Evolutionary conservation across 2,329 filamentous ascomycete species (phyloP).

Genomic region (Sclerotinia glacialis): DNA sequence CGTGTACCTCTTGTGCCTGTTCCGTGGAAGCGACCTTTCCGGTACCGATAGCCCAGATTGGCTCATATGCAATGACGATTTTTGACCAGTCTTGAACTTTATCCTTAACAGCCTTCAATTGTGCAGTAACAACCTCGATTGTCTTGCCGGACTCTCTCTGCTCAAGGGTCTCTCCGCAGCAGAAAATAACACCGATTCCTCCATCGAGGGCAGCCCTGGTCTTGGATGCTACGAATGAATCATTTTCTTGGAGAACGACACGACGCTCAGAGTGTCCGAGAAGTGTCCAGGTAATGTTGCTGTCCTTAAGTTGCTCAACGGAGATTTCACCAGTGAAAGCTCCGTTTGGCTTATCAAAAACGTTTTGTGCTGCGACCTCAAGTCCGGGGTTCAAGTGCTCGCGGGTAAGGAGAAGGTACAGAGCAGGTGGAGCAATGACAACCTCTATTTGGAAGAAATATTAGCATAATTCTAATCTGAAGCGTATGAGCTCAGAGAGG

Average conservation of each 20-base stretch:
- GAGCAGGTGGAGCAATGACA: constrained; percentile 83
- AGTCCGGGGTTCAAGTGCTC: constrained; percentile 72
- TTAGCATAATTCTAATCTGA: background rate
- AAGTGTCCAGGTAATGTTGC: constrained; percentile 83
- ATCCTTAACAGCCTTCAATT: constrained; percentile 80
- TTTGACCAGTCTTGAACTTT: constrained; percentile 84
- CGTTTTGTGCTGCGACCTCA: constrained; percentile 91
- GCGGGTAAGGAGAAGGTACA: constrained; percentile 87
- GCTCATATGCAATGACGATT: constrained; percentile 97
- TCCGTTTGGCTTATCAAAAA: constrained; percentile 94
- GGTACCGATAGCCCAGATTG: constrained; percentile 94
- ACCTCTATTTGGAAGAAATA: constrained; percentile 61
- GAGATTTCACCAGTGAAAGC: constrained; percentile 97
- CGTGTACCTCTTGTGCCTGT: constrained; percentile 93
- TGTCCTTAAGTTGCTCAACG: constrained; percentile 85
- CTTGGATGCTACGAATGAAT: constrained; percentile 86
- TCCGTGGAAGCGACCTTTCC: constrained; percentile 87
- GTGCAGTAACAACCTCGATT: constrained; percentile 77
- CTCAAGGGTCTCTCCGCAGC: constrained; percentile 94
- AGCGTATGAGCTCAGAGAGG: background rate
- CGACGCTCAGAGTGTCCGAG: constrained; percentile 95
- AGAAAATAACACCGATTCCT: constrained; percentile 89
- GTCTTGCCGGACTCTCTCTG: constrained; percentile 85
- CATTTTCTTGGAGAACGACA: constrained; percentile 81
- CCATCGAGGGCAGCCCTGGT: constrained; percentile 88